A percentile compares a stretch with the other conserved stretches of the same genome.
Conservation (phyloP, 495 filamentous ascomycete genomes). For the Staphylotrichum tortipilum region DNA sequence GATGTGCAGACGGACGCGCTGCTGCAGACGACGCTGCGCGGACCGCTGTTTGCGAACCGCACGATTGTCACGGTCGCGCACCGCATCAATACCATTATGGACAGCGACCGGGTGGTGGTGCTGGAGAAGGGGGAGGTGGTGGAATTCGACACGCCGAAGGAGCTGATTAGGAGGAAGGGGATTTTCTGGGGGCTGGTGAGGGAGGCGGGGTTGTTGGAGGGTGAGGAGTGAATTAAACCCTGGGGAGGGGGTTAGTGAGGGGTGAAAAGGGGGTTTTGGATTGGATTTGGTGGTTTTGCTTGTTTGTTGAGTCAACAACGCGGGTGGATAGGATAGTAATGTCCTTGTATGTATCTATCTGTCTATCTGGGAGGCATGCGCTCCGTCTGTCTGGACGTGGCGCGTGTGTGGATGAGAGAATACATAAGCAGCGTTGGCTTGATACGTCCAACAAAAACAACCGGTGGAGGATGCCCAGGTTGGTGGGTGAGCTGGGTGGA, state of each 20-base stretch:
- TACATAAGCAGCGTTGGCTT: no score
- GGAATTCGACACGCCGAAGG: constrained; percentile 40
- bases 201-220: constrained; percentile 38
- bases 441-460: no score
- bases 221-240: constrained; percentile 2
- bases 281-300: no score
- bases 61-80: constrained; percentile 99
- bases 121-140: constrained; percentile 53
- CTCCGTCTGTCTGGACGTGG: no score
- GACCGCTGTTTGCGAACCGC: constrained; percentile 65
- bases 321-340: no score
- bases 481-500: no score
- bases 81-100: constrained; percentile 92
- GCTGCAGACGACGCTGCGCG: constrained; percentile 58
- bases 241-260: neutral
- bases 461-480: no score
- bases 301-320: no score
- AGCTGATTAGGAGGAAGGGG: constrained; percentile 35
- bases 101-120: constrained; percentile 85
- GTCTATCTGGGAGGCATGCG: no score
- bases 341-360: no score
- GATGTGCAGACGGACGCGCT: constrained; percentile 91
- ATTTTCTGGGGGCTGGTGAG: constrained; percentile 39
- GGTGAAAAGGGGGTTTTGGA: neutral
- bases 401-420: no score